phyloP scores from a whole-genome alignment of 2,329 filamentous ascomycete genomes.

The Aspergillus novoparasiticus region DNA sequence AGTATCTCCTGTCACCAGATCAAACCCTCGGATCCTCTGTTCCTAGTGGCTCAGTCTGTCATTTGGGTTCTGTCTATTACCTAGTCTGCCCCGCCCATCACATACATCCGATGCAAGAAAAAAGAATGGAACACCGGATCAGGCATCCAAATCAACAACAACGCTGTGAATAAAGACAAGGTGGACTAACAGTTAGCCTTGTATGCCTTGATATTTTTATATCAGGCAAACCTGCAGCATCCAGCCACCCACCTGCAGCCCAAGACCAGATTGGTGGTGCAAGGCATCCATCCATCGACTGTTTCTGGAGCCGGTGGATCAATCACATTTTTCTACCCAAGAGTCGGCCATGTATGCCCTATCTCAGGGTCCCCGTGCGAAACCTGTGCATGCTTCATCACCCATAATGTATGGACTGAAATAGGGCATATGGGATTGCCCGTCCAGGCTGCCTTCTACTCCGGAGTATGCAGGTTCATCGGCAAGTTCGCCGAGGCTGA shows the following conservation, averaged over 20 bases:
- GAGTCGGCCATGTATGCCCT: neutral
- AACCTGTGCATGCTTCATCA: neutral
- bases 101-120: neutral
- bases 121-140: neutral
- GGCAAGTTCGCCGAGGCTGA: conserved; percentile 13
- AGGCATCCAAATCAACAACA: neutral
- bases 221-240: conserved; percentile 13
- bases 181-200: neutral
- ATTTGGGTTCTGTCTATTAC: neutral
- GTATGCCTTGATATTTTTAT: neutral
- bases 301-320: neutral
- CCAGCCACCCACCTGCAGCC: conserved; percentile 11
- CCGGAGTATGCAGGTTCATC: conserved; percentile 3
- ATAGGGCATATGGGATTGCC: neutral
- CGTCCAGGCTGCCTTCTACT: neutral
- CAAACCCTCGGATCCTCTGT: neutral
- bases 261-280: conserved; percentile 5
- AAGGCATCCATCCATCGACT: conserved; percentile 13
- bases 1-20: neutral
- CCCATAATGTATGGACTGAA: neutral
- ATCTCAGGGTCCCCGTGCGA: neutral
- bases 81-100: neutral
- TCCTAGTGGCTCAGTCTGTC: neutral
- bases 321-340: conserved; percentile 13
- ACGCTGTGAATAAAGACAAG: neutral